Base-by-base conservation (phyloP, 208 protist species). In the Leishmania tropica region DNA sequence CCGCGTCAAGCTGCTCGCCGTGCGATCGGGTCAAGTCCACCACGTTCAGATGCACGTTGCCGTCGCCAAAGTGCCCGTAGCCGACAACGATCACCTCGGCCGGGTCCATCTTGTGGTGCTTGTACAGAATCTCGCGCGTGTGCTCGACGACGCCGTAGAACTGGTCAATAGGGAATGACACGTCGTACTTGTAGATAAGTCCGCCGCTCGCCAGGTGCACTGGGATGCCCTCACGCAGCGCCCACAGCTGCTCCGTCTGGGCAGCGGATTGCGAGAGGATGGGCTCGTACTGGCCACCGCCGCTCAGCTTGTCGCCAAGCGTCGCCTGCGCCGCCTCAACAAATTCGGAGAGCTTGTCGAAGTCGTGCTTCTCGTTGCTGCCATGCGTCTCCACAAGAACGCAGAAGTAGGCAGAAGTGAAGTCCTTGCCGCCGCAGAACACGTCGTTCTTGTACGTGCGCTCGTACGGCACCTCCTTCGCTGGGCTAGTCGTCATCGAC, bases 61-160 rank as follows among this genome's bases (percentile, higher is more conserved):
- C 97, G 85, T 99, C 99, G 45, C 98, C 99, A 72, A 99, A 93
- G 86, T 99, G 99, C 21, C 99, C 99, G 88, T 98, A 99, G 31
- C 97, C 98, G 60, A 96, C 87, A 35, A 97, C 92, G 15, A 88
- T 81, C 45, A 93, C 88, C 75, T 91, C 88, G n/a, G 85, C 89
- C 8, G 90, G 90, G 83, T 89, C 80, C 74, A 95, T 85, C 70
- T 84, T 81, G 37, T 86, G 77, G 75, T 91, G 70, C 75, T 78
- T 83, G 82, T 95, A 93, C 1, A 90, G 84, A 67, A 90, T 60
- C 88, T 92, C 80, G 24, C 93, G 92, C 56, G 92, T 94, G 83
- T 91, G 81, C 87, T 96, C 91, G 64, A 97, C 92, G 74, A 96
- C 80, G 78, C 74, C 72, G 81, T 97, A 98, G 85, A 98, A 96